These are phyloP conservation scores for Fusarium tjaetaba DNA, from an alignment of 2,329 filamentous ascomycete genomes.

Conservation along the genomic window DNA sequence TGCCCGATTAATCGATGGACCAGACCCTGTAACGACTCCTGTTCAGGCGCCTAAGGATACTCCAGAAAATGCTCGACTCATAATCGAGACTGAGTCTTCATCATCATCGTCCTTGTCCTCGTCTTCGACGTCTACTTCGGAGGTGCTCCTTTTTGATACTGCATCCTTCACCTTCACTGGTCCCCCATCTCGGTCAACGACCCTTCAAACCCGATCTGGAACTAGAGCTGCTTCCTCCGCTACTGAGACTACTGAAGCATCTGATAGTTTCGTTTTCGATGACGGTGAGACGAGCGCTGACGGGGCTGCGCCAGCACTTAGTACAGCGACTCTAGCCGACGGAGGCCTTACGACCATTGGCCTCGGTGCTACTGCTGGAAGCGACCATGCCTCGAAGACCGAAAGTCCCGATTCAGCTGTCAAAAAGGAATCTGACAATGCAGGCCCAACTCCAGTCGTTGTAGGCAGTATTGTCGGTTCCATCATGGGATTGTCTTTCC, in stretches of 20 bases:
- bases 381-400: constrained; percentile 31
- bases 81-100: constrained; percentile 4
- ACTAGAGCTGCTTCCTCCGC: constrained; percentile 31
- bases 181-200: constrained; percentile 27
- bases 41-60: not conserved
- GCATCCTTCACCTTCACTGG: constrained; percentile 32
- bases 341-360: constrained; percentile 35
- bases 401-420: constrained; percentile 16
- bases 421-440: constrained; percentile 15
- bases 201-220: constrained; percentile 28
- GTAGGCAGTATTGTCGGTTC: constrained; percentile 63
- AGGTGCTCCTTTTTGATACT: constrained; percentile 33
- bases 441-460: constrained; percentile 50
- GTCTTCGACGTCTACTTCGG: constrained; percentile 8
- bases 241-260: constrained; percentile 28
- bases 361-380: constrained; percentile 34
- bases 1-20: constrained; percentile 3
- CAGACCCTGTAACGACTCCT: constrained; percentile 8
- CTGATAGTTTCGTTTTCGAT: constrained; percentile 9
- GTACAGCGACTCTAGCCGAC: constrained; percentile 36
- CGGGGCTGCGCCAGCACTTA: constrained; percentile 23
- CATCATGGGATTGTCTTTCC: constrained; percentile 53
- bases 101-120: not conserved
- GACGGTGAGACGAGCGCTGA: constrained; percentile 27
- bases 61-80: constrained; percentile 16